phyloP scores from a whole-genome alignment of 208 protist species.

The Crithidia acanthocephali region DNA sequence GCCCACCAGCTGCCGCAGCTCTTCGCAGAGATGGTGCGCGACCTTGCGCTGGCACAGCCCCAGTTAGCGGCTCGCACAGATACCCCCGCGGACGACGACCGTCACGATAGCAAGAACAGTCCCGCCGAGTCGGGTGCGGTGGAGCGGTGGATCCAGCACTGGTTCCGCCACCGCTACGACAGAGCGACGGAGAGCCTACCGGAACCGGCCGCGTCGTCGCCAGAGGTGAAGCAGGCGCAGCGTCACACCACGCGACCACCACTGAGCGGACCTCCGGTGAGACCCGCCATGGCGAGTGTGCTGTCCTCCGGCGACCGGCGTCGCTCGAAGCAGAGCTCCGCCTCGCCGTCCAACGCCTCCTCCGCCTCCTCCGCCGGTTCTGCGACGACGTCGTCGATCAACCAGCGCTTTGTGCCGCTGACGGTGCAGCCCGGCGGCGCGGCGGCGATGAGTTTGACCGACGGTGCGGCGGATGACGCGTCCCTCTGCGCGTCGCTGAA shows the following conservation, averaged over 20 bases:
- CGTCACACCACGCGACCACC: not conserved
- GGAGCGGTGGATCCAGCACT: conserved; percentile 19
- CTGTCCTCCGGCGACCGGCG: not conserved
- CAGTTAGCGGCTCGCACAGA: not conserved
- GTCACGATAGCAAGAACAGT: not conserved
- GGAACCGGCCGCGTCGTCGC: not conserved
- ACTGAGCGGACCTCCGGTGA: too few relatives aligned
- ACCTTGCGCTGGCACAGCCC: conserved; percentile 10
- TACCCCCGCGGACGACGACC: too few relatives aligned
- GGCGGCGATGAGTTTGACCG: not conserved
- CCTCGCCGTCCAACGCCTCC: not conserved
- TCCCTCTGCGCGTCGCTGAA: conserved; percentile 8
- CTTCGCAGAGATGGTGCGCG: conserved; percentile 16
- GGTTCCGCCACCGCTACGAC: conserved; percentile 21
- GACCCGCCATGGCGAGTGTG: too few relatives aligned
- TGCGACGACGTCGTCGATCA: not conserved
- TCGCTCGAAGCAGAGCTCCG: not conserved
- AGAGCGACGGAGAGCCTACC: not conserved
- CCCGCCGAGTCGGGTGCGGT: not conserved
- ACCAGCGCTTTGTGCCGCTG: conserved; percentile 9
- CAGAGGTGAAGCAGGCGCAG: not conserved
- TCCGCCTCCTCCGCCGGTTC: not conserved
- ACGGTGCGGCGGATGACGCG: not conserved
- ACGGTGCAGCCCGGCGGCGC: not conserved
- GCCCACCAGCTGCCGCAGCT: conserved; percentile 11